These are phyloP conservation scores for Salix udensis DNA, from an alignment of 345 rosid genomes.

Conservation along the genomic window DNA sequence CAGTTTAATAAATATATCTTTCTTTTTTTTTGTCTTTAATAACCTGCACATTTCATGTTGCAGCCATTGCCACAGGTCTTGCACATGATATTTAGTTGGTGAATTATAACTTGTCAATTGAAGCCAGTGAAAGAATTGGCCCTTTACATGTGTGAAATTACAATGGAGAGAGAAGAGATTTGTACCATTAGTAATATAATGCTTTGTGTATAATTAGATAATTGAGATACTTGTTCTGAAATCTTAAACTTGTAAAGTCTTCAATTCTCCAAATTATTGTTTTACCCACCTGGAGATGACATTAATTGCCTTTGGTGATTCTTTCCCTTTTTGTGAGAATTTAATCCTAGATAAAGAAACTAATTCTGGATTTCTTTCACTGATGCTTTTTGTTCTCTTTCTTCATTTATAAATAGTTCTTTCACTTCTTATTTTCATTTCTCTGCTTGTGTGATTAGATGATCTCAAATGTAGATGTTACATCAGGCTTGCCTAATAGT, in stretches of 20 bases:
- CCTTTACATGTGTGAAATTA: neutral
- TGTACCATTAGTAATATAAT: neutral
- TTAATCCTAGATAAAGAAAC: neutral
- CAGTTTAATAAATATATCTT: neutral
- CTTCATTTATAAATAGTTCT: neutral
- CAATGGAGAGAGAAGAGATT: neutral
- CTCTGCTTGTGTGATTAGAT: neutral
- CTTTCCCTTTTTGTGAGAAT: neutral
- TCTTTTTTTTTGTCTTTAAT: neutral
- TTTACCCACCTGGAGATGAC: neutral
- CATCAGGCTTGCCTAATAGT: neutral
- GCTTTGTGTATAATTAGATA: neutral
- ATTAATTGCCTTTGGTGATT: neutral
- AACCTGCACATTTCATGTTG: neutral
- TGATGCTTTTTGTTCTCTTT: neutral
- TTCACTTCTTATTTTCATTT: neutral
- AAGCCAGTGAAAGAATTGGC: neutral
- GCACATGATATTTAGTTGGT: neutral
- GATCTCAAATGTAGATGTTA: neutral
- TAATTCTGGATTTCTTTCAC: neutral
- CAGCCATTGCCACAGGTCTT: neutral
- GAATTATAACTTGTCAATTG: neutral
- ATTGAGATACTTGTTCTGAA: no score
- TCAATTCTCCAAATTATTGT: neutral
- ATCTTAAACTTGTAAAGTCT: neutral